These are phyloP conservation scores for Solanum lycopersicoides DNA, from an alignment of 257 asterid species.

Conservation along the genomic window DNA sequence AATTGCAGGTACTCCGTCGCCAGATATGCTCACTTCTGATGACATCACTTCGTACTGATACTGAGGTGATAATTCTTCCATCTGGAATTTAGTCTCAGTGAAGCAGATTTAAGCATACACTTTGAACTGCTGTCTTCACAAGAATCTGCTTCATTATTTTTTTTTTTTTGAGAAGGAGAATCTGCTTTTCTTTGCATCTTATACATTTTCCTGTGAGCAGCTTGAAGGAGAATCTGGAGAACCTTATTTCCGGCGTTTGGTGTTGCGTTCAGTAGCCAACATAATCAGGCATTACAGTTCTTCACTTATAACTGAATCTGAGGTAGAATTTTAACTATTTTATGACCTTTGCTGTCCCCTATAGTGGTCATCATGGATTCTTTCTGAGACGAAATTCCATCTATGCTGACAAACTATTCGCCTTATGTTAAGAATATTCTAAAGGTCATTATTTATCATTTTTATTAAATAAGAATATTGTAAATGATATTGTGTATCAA, in stretches of 20 bases:
- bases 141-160: not conserved
- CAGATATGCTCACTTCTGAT: conserved; percentile 94
- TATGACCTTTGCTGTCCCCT: not conserved
- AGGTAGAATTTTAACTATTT: conserved; percentile 36
- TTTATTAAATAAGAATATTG: not conserved
- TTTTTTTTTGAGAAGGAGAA: too few relatives aligned
- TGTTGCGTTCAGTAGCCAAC: conserved; percentile 91
- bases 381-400: not conserved
- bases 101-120: not conserved
- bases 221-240: conserved; percentile 92
- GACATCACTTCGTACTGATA: conserved; percentile 95
- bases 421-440: not conserved
- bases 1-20: conserved; percentile 70
- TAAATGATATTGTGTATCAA: not conserved
- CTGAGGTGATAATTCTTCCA: conserved; percentile 55
- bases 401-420: not conserved
- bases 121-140: not conserved
- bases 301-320: conserved; percentile 84
- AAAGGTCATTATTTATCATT: not conserved
- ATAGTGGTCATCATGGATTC: not conserved
- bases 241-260: conserved; percentile 93
- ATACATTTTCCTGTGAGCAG: conserved; percentile 24
- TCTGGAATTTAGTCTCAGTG: not conserved
- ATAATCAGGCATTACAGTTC: conserved; percentile 94
- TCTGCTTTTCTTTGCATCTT: not conserved